Base-by-base conservation (phyloP, 164 flowering plant genomes). In the Nymphaea colorata region DNA sequence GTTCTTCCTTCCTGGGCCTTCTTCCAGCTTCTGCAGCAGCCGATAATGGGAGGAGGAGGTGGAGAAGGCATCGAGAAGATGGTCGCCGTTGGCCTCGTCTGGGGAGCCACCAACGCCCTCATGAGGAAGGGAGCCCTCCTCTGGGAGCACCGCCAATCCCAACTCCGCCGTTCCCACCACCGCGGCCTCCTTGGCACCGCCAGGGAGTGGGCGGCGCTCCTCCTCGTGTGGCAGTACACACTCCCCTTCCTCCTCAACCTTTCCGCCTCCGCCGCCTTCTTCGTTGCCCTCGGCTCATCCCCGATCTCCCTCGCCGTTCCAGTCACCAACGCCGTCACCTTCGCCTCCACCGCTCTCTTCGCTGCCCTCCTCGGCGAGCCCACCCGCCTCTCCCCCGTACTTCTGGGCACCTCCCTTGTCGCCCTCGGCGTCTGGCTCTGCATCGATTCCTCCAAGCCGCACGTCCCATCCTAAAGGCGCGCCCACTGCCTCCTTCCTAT, bases 61-160 rank as follows among this genome's bases (percentile, higher is more conserved):
- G 57, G 57, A 10, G 57, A 8, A 51, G 15, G 57, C 3, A 51
- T 80, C 41, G 82, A 83, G 86, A 90, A 86, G 84, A 94, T 94
- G 98, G 71, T 91, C 36, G 88, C 86, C 8, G 85, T 93, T 36
- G 98, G 98, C 65, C 77, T 91, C 15, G 82, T 93, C 25, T 89
- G 98, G 98, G 98, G 98, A 42, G 81, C 83, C 63, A 94, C 98
- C 42, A 94, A 94, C 77, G 90, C 97, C 67, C 41, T 88, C n/a
- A 91, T 94, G 90, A 87, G 91, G 61, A 82, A 82, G 3, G 98
- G 98, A 64, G 89, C 98, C 0, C 76, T 93, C 36, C 71, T 88
- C 43, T 91, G 96, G 96, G 98, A 89, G 71, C 12, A 51, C 57
- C 57, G 57, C 57, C 57, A 51, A 51, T 51, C 57, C 57, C 57